phyloP scores from a whole-genome alignment of 192 early-diverging fungal species.

The Coemansia sp. region DNA sequence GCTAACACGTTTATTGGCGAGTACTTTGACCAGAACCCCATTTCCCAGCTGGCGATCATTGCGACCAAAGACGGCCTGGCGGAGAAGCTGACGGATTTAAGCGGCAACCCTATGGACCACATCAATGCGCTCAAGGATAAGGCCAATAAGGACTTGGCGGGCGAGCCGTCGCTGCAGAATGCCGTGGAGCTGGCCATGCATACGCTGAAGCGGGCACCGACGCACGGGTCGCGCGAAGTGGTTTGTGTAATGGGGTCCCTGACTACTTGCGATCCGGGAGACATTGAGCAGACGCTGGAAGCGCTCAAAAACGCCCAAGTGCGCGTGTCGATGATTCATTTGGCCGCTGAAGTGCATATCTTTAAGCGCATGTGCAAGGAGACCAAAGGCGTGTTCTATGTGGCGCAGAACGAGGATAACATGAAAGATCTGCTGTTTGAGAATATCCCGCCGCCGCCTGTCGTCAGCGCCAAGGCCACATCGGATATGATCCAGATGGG shows the following conservation, averaged over 20 bases:
- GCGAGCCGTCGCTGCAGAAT: slow-evolving; percentile 94
- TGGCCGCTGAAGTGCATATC: slow-evolving; percentile 90
- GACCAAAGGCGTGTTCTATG: slow-evolving; percentile 83
- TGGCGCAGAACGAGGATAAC: slow-evolving; percentile 83
- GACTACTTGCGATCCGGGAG: slow-evolving; percentile 92
- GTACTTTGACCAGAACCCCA: slow-evolving; percentile 96
- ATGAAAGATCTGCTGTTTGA: slow-evolving; percentile 85
- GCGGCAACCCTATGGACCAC: slow-evolving; percentile 86
- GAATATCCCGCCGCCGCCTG: slow-evolving; percentile 82
- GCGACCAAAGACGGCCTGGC: slow-evolving; percentile 85
- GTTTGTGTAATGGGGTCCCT: slow-evolving; percentile 84
- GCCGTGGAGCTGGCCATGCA: slow-evolving; percentile 82
- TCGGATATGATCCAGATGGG: slow-evolving; percentile 91
- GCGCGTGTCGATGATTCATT: slow-evolving; percentile 84
- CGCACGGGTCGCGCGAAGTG: slow-evolving; percentile 88
- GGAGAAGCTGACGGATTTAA: slow-evolving; percentile 82
- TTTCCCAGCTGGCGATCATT: slow-evolving; percentile 85
- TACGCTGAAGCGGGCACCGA: slow-evolving; percentile 76
- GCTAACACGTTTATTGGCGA: slow-evolving; percentile 79
- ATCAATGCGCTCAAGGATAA: slow-evolving; percentile 67
- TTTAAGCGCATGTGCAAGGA: slow-evolving; percentile 72
- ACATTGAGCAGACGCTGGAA: slow-evolving; percentile 84
- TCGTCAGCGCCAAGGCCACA: slow-evolving; percentile 58
- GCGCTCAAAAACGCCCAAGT: slow-evolving; percentile 70
- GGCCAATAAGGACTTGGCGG: slow-evolving; percentile 69